phyloP scores from a whole-genome alignment of 2,329 filamentous ascomycete genomes.

The Cryphonectria radicalis region DNA sequence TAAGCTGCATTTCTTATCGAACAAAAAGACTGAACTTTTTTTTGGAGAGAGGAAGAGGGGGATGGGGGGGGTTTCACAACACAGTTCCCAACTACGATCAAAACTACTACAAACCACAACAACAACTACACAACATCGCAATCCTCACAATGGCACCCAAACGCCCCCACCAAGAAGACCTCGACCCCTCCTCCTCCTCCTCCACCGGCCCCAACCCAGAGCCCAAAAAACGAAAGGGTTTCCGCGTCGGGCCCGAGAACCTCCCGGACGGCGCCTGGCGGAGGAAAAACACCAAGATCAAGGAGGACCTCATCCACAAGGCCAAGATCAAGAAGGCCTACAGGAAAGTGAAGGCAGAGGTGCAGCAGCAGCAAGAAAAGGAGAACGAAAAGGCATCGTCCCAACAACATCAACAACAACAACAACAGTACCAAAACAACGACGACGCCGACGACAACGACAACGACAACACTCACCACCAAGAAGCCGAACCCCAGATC shows the following conservation, averaged over 20 bases:
- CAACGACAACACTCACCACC: conserved; percentile 3
- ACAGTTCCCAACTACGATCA: not conserved
- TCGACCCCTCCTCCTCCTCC: conserved; percentile 36
- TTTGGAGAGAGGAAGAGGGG: too few relatives aligned
- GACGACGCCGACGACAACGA: conserved; percentile 26
- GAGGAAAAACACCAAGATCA: conserved; percentile 83
- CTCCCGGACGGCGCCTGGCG: conserved; percentile 87
- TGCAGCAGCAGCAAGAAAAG: conserved; percentile 33
- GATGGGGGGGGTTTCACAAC: not conserved
- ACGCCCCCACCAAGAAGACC: conserved; percentile 54
- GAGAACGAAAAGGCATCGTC: conserved; percentile 29
- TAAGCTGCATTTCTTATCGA: conserved; percentile 15
- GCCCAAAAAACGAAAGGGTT: conserved; percentile 69
- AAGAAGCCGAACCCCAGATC: conserved; percentile 34
- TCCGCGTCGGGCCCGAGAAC: conserved; percentile 86
- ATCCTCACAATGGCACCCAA: conserved; percentile 59
- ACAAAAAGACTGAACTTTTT: not conserved
- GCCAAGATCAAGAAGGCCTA: conserved; percentile 94
- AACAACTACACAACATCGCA: not conserved
- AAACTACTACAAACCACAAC: not conserved
- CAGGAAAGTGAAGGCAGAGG: conserved; percentile 76
- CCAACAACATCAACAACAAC: conserved; percentile 10
- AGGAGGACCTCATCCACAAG: conserved; percentile 85
- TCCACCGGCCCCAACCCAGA: conserved; percentile 40
- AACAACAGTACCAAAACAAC: too few relatives aligned